These are phyloP conservation scores for Oryza punctata DNA, from an alignment of 176 grass and related monocot species.

Conservation along the genomic window DNA sequence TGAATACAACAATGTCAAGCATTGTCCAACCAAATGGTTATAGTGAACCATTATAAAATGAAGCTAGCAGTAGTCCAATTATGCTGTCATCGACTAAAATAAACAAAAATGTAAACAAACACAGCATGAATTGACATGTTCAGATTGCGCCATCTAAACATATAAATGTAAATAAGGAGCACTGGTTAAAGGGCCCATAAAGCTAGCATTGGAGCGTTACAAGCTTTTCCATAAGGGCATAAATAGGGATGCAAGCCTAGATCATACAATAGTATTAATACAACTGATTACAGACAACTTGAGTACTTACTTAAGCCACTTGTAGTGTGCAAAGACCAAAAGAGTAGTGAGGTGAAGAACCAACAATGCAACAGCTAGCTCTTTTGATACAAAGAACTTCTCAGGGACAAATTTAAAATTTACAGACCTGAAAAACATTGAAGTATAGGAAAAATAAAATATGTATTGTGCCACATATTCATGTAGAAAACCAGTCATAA, in stretches of 20 bases:
- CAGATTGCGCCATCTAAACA: slow-evolving; percentile 11
- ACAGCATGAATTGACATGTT: not conserved
- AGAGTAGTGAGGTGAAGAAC: slow-evolving; percentile 84
- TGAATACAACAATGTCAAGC: slow-evolving; percentile 11
- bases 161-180: not conserved
- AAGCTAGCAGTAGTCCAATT: not conserved
- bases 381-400: slow-evolving; percentile 87
- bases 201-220: not conserved
- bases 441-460: slow-evolving; percentile 15
- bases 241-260: not conserved
- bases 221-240: not conserved
- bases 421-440: slow-evolving; percentile 71
- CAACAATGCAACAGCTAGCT: slow-evolving; percentile 72
- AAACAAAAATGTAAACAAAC: not conserved
- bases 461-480: not conserved
- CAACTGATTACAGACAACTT: slow-evolving; percentile 20
- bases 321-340: slow-evolving; percentile 82
- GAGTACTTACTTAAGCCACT: slow-evolving; percentile 82
- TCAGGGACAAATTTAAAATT: slow-evolving; percentile 98
- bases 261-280: not conserved
- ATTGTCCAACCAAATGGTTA: slow-evolving; percentile 8
- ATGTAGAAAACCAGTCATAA: slow-evolving; percentile 7
- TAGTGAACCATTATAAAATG: slow-evolving; percentile 3
- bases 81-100: not conserved
- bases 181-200: not conserved